Percentiles rank a stretch among this genome's conserved stretches.
phyloP scores from a whole-genome alignment of 352 stramenopile species.

The Phytophthora boehmeriae region DNA sequence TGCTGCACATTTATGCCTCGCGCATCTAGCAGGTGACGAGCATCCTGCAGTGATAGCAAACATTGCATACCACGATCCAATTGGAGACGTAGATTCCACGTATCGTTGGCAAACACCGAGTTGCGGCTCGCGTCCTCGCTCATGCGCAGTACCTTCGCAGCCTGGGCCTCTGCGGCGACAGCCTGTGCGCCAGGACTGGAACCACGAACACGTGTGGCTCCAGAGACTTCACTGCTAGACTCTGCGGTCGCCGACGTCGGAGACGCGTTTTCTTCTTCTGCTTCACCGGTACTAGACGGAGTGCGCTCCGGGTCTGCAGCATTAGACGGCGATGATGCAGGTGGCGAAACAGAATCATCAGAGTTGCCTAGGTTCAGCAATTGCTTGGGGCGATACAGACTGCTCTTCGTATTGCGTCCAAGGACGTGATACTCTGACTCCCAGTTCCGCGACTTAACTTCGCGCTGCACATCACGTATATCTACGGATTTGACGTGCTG shows the following conservation, averaged over 20 bases:
- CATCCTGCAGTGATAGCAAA: slow-evolving; percentile 81
- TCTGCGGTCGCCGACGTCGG: slow-evolving; percentile 20
- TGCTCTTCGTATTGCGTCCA: slow-evolving; percentile 78
- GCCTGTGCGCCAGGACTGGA: slow-evolving; percentile 31
- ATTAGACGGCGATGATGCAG: slow-evolving; percentile 17
- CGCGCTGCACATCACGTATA: slow-evolving; percentile 56
- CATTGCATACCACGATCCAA: slow-evolving; percentile 80
- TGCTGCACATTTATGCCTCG: slow-evolving; percentile 86
- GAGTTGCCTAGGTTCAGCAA: slow-evolving; percentile 51
- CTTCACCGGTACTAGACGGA: slow-evolving; percentile 16
- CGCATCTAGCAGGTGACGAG: slow-evolving; percentile 80
- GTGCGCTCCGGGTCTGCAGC: slow-evolving; percentile 26
- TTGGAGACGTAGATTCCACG: slow-evolving; percentile 72
- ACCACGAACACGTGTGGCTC: slow-evolving; percentile 20
- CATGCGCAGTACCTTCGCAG: slow-evolving; percentile 66
- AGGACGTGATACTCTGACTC: slow-evolving; percentile 77
- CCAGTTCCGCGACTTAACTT: slow-evolving; percentile 76
- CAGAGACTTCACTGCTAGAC: slow-evolving; percentile 35
- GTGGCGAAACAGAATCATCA: slow-evolving; percentile 12
- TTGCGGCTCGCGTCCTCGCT: slow-evolving; percentile 43
- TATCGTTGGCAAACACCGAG: slow-evolving; percentile 78
- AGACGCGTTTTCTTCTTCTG: slow-evolving; percentile 13
- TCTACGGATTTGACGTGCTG: slow-evolving; percentile 86
- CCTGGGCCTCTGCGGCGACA: slow-evolving; percentile 29
- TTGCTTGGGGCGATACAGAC: slow-evolving; percentile 79